Evolutionary conservation across 805 yeast species (phyloP), one percentile per base, ranked within the genome.

Genomic region (Starmera dryadoides): DNA sequence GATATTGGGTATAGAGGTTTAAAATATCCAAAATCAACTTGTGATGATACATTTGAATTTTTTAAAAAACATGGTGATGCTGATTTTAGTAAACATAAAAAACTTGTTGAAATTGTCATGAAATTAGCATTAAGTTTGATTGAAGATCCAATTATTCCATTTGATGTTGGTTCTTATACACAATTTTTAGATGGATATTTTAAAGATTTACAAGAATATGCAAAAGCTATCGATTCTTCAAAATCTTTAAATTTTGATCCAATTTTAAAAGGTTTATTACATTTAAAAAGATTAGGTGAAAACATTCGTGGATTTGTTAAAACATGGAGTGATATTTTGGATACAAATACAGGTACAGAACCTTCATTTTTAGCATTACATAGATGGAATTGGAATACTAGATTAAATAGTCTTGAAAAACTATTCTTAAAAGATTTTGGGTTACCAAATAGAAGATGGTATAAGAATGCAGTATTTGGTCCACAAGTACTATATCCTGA

Each of bases 311-410:
- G 69, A 22, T 74, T 77, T 52, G 55, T 60, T 3, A 60, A 62
- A 18, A 75, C 80, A 7, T 89, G 96, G 96, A 56, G 60, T 18
- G 72, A 73, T 25, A 61, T 75, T 17, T 73, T 74, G 3, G 57
- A 59, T 12, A 67, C 69, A 25, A 73, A 69, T 36, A 64, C 71
- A 4, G 89, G 83, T 2, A 52, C 77, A 4, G 95, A 89, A 55
- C 88, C 95, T 2, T 75, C 87, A 2, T 55, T 82, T 40, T 62
- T 86, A 30, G 72, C 89, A 0, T 77, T 80, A 34, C 79, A 75
- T 45, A 68, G 98, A 50, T 76, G 86, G 81, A 77, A 76, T 41
- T 84, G 93, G 86, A 89, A 89, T 58, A 70, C 77, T n/a, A 76
- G 77, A 43, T 59, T 86, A 50, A 58, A 75, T 4, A 56, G 62